Evolutionary conservation across 495 filamentous ascomycete genomes (phyloP).

Genomic region (Ascodesmis nigricans): DNA sequence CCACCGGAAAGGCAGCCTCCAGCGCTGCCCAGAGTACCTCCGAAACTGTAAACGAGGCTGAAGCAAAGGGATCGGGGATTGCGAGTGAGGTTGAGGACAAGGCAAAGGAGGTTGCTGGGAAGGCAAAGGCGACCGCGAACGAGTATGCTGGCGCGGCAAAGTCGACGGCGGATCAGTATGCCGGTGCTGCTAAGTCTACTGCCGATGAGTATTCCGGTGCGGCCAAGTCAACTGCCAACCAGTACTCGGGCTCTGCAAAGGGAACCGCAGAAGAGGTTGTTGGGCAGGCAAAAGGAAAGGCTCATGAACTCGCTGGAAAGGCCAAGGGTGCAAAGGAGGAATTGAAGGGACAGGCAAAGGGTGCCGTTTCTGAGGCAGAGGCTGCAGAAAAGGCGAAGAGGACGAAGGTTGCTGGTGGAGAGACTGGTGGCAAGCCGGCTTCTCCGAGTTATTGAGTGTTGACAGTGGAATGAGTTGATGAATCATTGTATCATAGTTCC

Average conservation of each 20-base stretch:
- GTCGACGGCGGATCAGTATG: slow-evolving; percentile 2
- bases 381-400: not conserved
- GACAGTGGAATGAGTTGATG: too few species aligned
- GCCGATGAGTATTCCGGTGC: slow-evolving; percentile 8
- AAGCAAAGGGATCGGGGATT: not conserved
- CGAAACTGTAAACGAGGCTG: too few species aligned
- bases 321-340: slow-evolving; percentile 10
- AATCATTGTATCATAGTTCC: too few species aligned
- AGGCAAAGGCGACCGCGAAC: not conserved
- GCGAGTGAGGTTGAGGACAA: not conserved
- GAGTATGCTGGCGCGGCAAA: slow-evolving; percentile 2
- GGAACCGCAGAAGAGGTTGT: slow-evolving; percentile 13
- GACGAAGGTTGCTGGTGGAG: too few species aligned
- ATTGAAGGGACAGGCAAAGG: slow-evolving; percentile 9
- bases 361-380: not conserved
- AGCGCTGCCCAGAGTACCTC: not conserved
- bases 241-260: slow-evolving; percentile 1
- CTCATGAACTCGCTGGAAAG: slow-evolving; percentile 7
- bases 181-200: slow-evolving; percentile 3
- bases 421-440: too few species aligned
- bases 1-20: not conserved
- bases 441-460: too few species aligned
- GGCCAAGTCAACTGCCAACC: slow-evolving; percentile 3
- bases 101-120: slow-evolving; percentile 1
- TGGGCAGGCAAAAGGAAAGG: slow-evolving; percentile 11